A percentile compares a stretch with the other conserved stretches of the same genome.
Evolutionary conservation across 371 early-diverging fungal genomes (phyloP).

Genomic region (Coemansia sp.): DNA sequence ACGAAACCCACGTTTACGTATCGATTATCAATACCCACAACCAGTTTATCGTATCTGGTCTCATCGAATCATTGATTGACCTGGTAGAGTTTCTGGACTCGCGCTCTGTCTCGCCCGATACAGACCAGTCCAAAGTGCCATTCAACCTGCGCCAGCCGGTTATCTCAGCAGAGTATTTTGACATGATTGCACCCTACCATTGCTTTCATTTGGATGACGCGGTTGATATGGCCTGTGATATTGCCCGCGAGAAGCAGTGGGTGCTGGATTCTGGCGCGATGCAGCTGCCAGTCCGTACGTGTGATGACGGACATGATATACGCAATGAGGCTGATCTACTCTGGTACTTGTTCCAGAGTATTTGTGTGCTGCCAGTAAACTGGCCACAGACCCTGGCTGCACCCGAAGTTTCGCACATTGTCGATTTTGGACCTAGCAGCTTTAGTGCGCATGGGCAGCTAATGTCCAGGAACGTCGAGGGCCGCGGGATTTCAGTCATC

Average conservation of each 20-base stretch:
- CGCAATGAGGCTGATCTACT: conserved; percentile 17
- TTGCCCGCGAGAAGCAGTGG: conserved; percentile 21
- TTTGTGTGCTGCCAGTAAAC: conserved; percentile 73
- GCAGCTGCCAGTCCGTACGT: conserved; percentile 71
- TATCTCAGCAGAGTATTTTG: conserved; percentile 75
- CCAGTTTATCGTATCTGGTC: conserved; percentile 31
- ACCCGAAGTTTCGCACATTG: conserved; percentile 72
- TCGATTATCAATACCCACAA: conserved; percentile 72
- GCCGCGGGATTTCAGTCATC: conserved; percentile 82
- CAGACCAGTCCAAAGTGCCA: conserved; percentile 78
- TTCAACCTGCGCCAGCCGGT: conserved; percentile 73
- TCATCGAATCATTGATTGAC: conserved; percentile 10
- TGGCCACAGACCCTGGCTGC: conserved; percentile 78
- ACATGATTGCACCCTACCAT: conserved; percentile 85
- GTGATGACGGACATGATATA: conserved; percentile 60
- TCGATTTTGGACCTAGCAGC: conserved; percentile 92
- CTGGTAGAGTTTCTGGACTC: conserved; percentile 12
- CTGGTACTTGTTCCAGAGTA: conserved; percentile 69
- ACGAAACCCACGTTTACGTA: conserved; percentile 57
- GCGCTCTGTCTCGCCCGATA: conserved; percentile 58
- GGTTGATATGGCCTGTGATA: conserved; percentile 53
- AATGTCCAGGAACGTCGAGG: conserved; percentile 87
- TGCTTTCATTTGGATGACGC: conserved; percentile 58
- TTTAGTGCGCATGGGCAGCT: conserved; percentile 68
- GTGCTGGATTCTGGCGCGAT: conserved; percentile 58